These are phyloP conservation scores for Sporothrix mexicana DNA, from an alignment of 2,329 filamentous ascomycete species.

Conservation along the genomic window DNA sequence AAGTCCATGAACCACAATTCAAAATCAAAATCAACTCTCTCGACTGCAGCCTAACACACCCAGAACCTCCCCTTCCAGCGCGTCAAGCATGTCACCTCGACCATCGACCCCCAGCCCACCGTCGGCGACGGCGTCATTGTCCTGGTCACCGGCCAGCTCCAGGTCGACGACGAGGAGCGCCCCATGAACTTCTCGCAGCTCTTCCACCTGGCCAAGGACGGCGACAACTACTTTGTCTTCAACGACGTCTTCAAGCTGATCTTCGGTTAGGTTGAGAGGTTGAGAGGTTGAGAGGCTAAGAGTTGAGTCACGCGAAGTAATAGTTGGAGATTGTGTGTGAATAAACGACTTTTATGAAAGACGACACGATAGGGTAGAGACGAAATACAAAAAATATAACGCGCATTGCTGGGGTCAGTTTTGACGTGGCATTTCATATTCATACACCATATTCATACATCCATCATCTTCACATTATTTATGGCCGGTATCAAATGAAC, in stretches of 20 bases:
- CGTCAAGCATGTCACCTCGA: slow-evolving; percentile 77
- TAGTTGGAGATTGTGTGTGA: not conserved
- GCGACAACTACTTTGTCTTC: slow-evolving; percentile 77
- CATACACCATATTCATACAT: no score
- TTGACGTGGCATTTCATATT: no score
- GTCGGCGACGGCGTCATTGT: slow-evolving; percentile 76
- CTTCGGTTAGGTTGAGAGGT: slow-evolving; percentile 58
- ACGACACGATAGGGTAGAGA: no score
- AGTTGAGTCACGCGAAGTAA: not conserved
- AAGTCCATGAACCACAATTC: no score
- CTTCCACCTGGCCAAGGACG: slow-evolving; percentile 81
- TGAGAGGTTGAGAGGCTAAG: no score
- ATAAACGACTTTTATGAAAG: slow-evolving; percentile 2
- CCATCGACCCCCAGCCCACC: slow-evolving; percentile 83
- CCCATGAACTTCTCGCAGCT: slow-evolving; percentile 91
- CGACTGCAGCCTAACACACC: not conserved
- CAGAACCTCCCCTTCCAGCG: slow-evolving; percentile 80
- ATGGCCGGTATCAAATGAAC: not conserved
- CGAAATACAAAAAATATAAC: no score
- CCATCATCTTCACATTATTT: no score
- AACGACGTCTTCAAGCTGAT: slow-evolving; percentile 96
- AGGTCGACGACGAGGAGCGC: slow-evolving; percentile 83
- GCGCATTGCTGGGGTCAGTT: no score
- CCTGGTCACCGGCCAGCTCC: slow-evolving; percentile 82
- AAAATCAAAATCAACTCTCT: no score